Evolutionary conservation across 2,329 filamentous ascomycete species (phyloP), one percentile per base, ranked within the genome.

Genomic region (Gyromitra esculenta): DNA sequence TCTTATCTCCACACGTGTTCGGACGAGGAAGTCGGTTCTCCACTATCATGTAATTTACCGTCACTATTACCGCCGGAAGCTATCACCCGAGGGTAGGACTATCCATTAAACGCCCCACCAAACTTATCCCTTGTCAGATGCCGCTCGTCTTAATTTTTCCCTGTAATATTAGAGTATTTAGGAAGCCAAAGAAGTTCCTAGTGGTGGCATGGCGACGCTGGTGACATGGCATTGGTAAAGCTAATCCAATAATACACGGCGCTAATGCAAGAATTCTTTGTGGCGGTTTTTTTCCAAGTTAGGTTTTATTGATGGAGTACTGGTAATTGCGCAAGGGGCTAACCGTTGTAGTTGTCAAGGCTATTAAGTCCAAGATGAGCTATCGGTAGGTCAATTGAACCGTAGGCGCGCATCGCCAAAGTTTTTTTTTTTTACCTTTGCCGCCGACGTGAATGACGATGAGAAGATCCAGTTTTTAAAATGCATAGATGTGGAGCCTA

Each of bases 191-290:
- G 52, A 59, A 41, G 39, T 59, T 43, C 56, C 25, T 48, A 59
- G 52, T 21, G 54, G 39, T 31, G 25, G 62, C 62, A 65, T 65
- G 62, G 62, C 62, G 52, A 65, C 62, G 62, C 62, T 65, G 43
- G 65, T 69, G 65, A 60, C 65, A 69, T 69, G 65, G 65, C 65
- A 48, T 39, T 11, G 41, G 65, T 37, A 69, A 41, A 41, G 54
- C 65, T 69, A 69, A 35, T 48, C 37, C 54, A 21, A 69, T 31
- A 13, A 48, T 13, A 59, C 37, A 39, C 39, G 11, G 39, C 54
- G 52, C 65, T 69, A 69, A 69, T 67, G 64, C 64, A 67, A 67
- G 48, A 54, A 56, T 15, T 52, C 13, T 59, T 69, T 45, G 25
- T 39, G 39, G 21, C 9, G 52, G 13, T 31, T 25, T n/a, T 45